Base-by-base conservation (phyloP, 2,329 filamentous ascomycete genomes). In the Fusarium austroafricanum region DNA sequence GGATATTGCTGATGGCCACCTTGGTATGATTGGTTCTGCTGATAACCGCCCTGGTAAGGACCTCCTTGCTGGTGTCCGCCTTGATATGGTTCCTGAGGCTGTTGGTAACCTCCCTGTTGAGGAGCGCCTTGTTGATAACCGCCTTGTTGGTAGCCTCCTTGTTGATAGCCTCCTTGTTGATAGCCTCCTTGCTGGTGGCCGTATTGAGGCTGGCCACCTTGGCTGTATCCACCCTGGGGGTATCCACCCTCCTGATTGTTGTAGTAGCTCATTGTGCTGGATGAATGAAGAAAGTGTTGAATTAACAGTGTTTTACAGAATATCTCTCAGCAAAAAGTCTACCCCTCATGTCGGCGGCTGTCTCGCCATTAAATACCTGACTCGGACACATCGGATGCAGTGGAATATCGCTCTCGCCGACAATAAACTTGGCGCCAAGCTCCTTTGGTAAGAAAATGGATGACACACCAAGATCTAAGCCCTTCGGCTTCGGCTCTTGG, bases 391-490 rank as follows among this genome's bases (percentile, higher is more conserved):
- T 31, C 44, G 20, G 50, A 12, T 37, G 14, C 50, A 46, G 29
- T 18, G 28, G 17, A 35, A 9, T 15, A 4, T 35, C 33, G 50
- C 17, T 33, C 12, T 15, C 33, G 7, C 33, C 33, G 33, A 17
- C 6, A 37, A 10, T 23, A 14, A 17, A 12, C 50, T 53, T 53
- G 50, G 50, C 50, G 50, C 50, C 50, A 53, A 53, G 49, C 15
- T 29, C 37, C 4, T 11, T 35, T 35, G 15, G 33, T 35, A 35
- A 17, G 6, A 35, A 17, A 5, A 9, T 17, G 33, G 3, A 35
- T 17, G 33, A 35, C n/a, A 35, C n/a, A 35, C 33, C 12, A 35
- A 17, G 7, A 35, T 14, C 9, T 14, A 35, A 17, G 7, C 33
- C 9, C 8, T 35, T n/a, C 4, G 1, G 10, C 12, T 33, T 35